phyloP scores from a whole-genome alignment of 164 flowering plant genomes.

The Vitis cinerea region DNA sequence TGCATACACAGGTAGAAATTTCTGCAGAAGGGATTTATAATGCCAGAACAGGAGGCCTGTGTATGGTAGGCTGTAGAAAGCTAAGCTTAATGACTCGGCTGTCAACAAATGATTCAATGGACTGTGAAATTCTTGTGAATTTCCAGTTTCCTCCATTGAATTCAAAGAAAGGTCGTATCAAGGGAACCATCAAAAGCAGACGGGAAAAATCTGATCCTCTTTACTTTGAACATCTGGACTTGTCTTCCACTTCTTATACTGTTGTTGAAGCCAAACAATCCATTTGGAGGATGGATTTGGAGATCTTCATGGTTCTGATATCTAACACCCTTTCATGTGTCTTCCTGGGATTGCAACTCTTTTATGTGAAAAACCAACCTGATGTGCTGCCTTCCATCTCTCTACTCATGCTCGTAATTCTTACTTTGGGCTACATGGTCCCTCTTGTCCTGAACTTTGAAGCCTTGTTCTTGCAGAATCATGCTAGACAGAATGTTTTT shows the following conservation, averaged over 20 bases:
- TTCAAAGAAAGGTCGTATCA: background rate
- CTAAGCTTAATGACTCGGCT: too few relatives aligned
- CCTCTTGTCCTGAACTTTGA: constrained; percentile 55
- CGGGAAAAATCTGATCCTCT: constrained; percentile 33
- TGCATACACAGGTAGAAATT: constrained; percentile 12
- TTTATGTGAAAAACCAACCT: constrained; percentile 6
- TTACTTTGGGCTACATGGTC: constrained; percentile 55
- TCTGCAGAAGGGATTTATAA: constrained; percentile 57
- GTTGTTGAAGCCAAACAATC: constrained; percentile 20
- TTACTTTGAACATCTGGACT: constrained; percentile 33
- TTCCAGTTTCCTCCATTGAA: constrained; percentile 24
- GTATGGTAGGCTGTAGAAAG: constrained; percentile 53
- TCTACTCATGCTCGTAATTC: constrained; percentile 45
- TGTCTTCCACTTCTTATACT: constrained; percentile 14
- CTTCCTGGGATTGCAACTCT: constrained; percentile 22
- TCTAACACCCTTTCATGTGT: constrained; percentile 47
- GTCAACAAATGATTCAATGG: constrained; percentile 21
- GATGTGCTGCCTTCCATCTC: constrained; percentile 44
- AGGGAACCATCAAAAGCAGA: constrained; percentile 44
- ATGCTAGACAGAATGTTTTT: constrained; percentile 21
- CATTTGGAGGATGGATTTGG: constrained; percentile 51
- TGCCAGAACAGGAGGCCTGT: constrained; percentile 39
- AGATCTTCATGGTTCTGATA: constrained; percentile 46
- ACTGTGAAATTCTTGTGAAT: constrained; percentile 43
- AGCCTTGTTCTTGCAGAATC: constrained; percentile 32